A percentile compares a stretch with the other conserved stretches of the same genome.
These are phyloP conservation scores for Aspergillus ochraceus DNA, from an alignment of 2,329 filamentous ascomycete species.

Conservation along the genomic window DNA sequence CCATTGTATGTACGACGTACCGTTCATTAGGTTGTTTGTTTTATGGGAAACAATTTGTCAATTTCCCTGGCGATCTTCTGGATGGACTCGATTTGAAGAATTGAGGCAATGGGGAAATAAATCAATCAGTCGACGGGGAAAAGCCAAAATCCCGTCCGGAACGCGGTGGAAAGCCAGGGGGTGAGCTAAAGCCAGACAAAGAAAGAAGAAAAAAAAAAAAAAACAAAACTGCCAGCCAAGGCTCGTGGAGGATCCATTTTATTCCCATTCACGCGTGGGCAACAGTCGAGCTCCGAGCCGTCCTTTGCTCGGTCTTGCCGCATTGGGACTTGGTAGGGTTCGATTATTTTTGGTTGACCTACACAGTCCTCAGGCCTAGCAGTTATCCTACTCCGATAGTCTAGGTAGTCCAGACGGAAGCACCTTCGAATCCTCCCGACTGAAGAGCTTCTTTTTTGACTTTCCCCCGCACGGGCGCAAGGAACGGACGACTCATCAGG, in stretches of 20 bases:
- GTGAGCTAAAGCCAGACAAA: not conserved
- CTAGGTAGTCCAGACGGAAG: not conserved
- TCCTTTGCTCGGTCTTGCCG: not conserved
- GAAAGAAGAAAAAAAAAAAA: not conserved
- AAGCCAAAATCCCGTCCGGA: no score
- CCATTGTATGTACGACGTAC: no score
- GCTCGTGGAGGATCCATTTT: constrained; percentile 13
- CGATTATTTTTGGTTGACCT: no score
- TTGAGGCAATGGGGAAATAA: no score
- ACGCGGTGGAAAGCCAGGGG: not conserved
- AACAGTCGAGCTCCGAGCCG: constrained; percentile 7
- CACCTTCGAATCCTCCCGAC: not conserved
- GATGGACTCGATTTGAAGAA: no score
- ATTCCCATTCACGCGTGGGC: constrained; percentile 13
- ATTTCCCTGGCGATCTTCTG: no score
- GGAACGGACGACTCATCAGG: not conserved
- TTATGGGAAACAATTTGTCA: no score
- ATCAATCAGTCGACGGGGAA: no score
- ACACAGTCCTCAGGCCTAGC: no score
- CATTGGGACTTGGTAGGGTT: not conserved
- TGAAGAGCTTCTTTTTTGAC: not conserved
- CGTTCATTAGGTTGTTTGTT: no score
- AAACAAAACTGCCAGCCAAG: not conserved
- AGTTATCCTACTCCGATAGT: no score
- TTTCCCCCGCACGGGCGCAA: constrained; percentile 15